Evolutionary conservation across 345 rosid species (phyloP), one percentile per base, ranked within the genome.

Genomic region (Excoecaria agallocha): DNA sequence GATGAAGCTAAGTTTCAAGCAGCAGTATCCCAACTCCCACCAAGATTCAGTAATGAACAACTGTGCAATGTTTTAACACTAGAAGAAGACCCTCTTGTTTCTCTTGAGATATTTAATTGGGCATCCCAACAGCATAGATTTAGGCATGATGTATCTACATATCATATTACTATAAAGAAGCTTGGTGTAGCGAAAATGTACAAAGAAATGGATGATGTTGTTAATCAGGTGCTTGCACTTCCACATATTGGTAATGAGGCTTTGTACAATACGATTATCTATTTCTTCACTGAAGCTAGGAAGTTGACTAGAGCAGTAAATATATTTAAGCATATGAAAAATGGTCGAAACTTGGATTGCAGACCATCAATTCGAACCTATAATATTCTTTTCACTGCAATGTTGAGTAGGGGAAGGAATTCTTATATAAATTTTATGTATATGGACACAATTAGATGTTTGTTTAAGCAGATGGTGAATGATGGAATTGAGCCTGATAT

Each of bases 101-200:
- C 97, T 78, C 82, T 87, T 71, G 93, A 89, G 84, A 84, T 92
- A 25, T 94, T 88, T 74, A 89, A 84, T 56, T 94, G 97, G 98
- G 90, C 97, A 8, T 84, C 89, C 0, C 94, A 94, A 43, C 93
- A 92, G 74, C 93, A 85, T 0, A 82, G 98, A 77, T 94, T 94
- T 79, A 84, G 85, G 73, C 95, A 92, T 52, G 86, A 85, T 61
- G 77, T 77, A 17, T 85, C 78, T 25, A 82, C 97, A 64, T 92
- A 88, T 80, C 96, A 89, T 63, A 78, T 82, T 38, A 86, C 86
- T 12, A 87, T 92, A 58, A 85, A 89, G 85, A 94, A 88, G 90
- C 97, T 90, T 3, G 97, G 98, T 45, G 84, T 83, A 8, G 91
- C 97, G 0, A 84, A 90, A 82, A 83, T 94, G 93, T 94, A 92